phyloP scores from a whole-genome alignment of 441 rosid genomes.

The Capsella rubella region DNA sequence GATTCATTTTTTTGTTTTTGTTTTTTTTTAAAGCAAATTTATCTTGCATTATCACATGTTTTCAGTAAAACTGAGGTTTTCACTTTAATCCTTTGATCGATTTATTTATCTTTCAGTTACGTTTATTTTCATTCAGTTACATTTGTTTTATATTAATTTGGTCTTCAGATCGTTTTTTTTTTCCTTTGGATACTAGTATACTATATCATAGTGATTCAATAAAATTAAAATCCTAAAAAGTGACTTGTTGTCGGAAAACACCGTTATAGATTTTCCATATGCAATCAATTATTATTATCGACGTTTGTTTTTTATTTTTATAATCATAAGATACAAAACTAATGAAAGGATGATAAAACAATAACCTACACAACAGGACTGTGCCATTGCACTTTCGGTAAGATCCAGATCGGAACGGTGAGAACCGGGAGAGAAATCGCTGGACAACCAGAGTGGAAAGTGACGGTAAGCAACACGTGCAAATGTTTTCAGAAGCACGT shows the following conservation, averaged over 20 bases:
- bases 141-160: background rate
- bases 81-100: background rate
- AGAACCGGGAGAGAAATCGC: slow-evolving; percentile 33
- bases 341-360: background rate
- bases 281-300: background rate
- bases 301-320: too few species aligned
- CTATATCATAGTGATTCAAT: too few species aligned
- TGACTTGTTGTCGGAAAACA: too few species aligned
- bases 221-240: too few species aligned
- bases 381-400: slow-evolving; percentile 36
- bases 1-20: background rate
- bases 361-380: slow-evolving; percentile 33
- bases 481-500: slow-evolving; percentile 32
- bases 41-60: too few species aligned
- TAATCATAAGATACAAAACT: background rate
- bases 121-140: too few species aligned
- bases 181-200: background rate
- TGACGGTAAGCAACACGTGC: slow-evolving; percentile 49
- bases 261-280: background rate
- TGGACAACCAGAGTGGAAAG: slow-evolving; percentile 49
- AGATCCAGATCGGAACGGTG: slow-evolving; percentile 37
- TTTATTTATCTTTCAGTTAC: background rate
- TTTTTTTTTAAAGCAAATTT: background rate
- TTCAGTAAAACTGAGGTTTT: too few species aligned
- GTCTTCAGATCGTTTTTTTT: background rate